phyloP scores from a whole-genome alignment of 176 grass and related monocot genomes.

The Eleusine indica region DNA sequence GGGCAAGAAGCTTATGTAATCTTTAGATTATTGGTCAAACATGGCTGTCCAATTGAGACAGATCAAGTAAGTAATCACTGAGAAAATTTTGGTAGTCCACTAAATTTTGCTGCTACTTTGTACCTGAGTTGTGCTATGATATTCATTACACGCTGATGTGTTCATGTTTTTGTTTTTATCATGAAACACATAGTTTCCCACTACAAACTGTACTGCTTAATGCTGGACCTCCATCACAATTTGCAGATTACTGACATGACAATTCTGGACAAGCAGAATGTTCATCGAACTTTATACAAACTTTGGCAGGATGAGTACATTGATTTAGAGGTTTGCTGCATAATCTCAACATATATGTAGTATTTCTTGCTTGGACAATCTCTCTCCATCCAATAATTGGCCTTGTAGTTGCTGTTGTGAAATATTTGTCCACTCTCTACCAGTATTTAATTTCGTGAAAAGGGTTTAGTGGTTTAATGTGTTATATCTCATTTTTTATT shows the following conservation, averaged over 20 bases:
- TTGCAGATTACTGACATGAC: constrained; percentile 76
- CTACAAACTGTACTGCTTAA: constrained; percentile 28
- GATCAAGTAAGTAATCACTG: constrained; percentile 61
- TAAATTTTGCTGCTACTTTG: constrained; percentile 5
- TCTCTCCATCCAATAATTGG: constrained; percentile 8
- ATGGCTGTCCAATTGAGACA: constrained; percentile 59
- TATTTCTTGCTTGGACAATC: neutral
- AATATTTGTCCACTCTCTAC: neutral
- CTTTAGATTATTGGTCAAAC: constrained; percentile 69
- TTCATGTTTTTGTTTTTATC: constrained; percentile 33
- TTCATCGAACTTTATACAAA: constrained; percentile 73
- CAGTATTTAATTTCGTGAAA: neutral
- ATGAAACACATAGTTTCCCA: constrained; percentile 29
- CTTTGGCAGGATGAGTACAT: constrained; percentile 83
- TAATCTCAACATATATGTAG: constrained; percentile 5
- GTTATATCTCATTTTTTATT: neutral
- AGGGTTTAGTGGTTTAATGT: neutral
- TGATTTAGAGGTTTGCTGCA: constrained; percentile 53
- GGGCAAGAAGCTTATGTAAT: constrained; percentile 77
- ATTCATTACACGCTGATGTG: constrained; percentile 21
- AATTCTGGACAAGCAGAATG: constrained; percentile 76
- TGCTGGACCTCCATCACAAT: constrained; percentile 28
- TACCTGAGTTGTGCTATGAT: constrained; percentile 29
- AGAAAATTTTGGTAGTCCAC: constrained; percentile 22
- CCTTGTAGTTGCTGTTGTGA: neutral